phyloP scores from a whole-genome alignment of 176 grass and related monocot species.

The Triticum monococcum region DNA sequence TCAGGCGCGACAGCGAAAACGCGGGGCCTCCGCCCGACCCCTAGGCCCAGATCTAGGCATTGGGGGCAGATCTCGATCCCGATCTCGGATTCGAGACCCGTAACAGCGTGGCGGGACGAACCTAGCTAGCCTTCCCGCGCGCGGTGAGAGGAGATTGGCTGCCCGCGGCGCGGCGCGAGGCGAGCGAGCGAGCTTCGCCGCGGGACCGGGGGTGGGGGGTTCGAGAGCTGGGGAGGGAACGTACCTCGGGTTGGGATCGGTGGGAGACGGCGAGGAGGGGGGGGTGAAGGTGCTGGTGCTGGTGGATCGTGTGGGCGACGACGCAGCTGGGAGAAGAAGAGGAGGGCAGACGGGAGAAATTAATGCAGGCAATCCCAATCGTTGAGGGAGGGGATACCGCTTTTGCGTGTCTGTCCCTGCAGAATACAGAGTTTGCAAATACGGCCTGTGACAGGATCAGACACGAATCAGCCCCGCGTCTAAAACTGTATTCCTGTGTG shows the following conservation, averaged over 20 bases:
- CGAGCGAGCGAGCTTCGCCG: background rate
- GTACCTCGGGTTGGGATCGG: conserved; percentile 44
- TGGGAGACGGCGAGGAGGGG: conserved; percentile 24
- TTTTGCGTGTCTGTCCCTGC: conserved; percentile 20
- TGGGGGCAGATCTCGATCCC: conserved; percentile 4
- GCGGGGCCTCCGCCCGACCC: background rate
- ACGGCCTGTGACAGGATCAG: background rate
- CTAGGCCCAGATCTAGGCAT: conserved; percentile 2
- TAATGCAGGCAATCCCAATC: conserved; percentile 12
- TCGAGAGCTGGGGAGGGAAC: background rate
- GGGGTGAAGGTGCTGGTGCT: background rate
- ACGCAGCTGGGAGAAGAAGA: conserved; percentile 25
- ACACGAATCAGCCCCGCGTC: background rate
- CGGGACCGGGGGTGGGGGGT: background rate
- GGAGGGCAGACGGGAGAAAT: conserved; percentile 4
- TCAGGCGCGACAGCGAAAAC: background rate
- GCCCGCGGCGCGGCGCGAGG: too few relatives aligned
- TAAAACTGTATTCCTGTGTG: background rate
- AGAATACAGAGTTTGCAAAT: background rate
- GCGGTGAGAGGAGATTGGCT: background rate
- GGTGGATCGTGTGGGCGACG: conserved; percentile 44
- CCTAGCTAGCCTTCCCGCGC: background rate
- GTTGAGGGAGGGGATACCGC: background rate
- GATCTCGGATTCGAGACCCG: background rate
- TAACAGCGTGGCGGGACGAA: background rate